Base-by-base conservation (phyloP, 768 basidiomycete species). In the Mycena indigotica region DNA sequence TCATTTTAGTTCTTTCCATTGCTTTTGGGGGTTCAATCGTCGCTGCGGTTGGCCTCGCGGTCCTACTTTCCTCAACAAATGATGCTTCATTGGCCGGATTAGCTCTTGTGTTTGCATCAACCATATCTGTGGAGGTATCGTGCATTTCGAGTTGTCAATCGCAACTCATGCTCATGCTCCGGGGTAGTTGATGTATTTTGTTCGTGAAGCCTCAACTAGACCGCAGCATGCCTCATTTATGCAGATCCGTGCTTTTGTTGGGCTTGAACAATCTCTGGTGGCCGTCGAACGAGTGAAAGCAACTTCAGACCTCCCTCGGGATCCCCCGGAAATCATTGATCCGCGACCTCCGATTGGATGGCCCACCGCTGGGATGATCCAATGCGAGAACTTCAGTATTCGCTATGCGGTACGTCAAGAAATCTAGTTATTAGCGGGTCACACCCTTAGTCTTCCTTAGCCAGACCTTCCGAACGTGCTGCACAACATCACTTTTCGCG, bases 31-130 rank as follows among this genome's bases (percentile, higher is more conserved):
- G 44, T 21, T 46, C 73, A 24, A 76, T 86, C 41, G 69, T 88
- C 13, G 85, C 84, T n/a, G 60, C 83, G 32, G 84, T 80, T 4
- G 87, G 79, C 17, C 72, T 79, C 4, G 73, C 81, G 24, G 75
- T 82, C 26, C 70, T 88, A 5, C 56, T 80, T 39, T 71, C 80
- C 6, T 82, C 83, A 2, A 72, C 73, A 16, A 80, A 85, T 49
- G 79, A 79, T 51, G 86, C 87, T 3, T 78, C 87, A 0, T 72
- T 83, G 60, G 85, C 85, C 4, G 87, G 87, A 6, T 85, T 88
- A 62, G 81, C 85, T 3, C 69, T 88, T 28, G 78, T 84, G 0
- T 88, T 88, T 63, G 80, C 85, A 8, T 73, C 77, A 4, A 80
- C 75, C n/a, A 74, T 87, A 50, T 80, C 80, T 3, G 75, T 71